Conservation (phyloP, 768 basidiomycete species). For the Leucocoprinus sp. region DNA sequence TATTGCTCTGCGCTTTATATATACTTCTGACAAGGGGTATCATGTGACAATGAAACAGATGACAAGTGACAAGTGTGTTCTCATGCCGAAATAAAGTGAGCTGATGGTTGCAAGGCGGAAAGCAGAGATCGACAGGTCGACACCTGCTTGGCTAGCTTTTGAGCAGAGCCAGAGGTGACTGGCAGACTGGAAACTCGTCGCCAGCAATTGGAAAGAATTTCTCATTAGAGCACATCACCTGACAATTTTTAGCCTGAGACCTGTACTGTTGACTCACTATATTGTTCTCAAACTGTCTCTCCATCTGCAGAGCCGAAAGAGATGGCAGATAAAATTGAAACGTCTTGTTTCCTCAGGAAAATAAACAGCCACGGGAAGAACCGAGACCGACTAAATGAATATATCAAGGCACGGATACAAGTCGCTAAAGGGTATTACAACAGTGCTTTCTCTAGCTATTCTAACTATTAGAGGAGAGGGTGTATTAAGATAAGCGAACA, state of each 20-base stretch:
- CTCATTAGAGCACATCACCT: constrained; percentile 1
- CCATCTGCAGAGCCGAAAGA: background rate
- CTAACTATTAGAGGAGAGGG: background rate
- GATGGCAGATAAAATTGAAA: too few relatives aligned
- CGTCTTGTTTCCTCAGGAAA: background rate
- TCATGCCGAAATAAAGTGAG: background rate
- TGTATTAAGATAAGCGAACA: background rate
- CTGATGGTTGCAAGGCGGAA: background rate
- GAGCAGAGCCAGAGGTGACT: too few relatives aligned
- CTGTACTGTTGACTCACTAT: too few relatives aligned
- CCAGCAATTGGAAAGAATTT: too few relatives aligned
- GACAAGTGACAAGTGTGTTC: constrained; percentile 9
- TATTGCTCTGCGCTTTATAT: constrained; percentile 20
- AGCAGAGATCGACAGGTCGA: background rate
- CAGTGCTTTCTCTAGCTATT: background rate
- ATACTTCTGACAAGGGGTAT: constrained; percentile 12
- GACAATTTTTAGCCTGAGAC: background rate
- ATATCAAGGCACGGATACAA: constrained; percentile 1
- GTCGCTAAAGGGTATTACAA: background rate
- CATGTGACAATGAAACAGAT: constrained; percentile 10
- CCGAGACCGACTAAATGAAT: background rate
- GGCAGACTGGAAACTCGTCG: too few relatives aligned
- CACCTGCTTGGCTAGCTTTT: background rate
- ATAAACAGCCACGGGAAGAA: background rate
- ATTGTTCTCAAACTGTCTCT: too few relatives aligned